phyloP scores from a whole-genome alignment of 306 rosid species.

The Medicago lupulina region DNA sequence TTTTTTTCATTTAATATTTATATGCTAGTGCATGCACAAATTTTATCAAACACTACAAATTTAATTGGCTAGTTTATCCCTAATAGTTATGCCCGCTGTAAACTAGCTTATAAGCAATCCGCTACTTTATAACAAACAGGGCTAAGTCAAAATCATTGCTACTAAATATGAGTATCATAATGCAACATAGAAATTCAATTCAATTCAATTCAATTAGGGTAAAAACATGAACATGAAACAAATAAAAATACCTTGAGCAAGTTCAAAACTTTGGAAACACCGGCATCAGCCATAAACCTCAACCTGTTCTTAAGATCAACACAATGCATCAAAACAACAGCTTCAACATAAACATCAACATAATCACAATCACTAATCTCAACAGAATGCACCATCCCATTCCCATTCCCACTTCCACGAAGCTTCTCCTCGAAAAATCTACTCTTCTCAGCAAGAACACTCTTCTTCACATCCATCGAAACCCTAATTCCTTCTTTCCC shows the following conservation, averaged over 20 bases:
- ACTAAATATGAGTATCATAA: constrained; percentile 2
- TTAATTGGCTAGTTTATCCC: too few species aligned
- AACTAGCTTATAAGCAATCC: too few species aligned
- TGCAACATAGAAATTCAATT: not conserved
- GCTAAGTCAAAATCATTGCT: not conserved
- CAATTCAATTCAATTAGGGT: not conserved
- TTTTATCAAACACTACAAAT: too few species aligned
- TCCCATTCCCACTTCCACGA: constrained; percentile 37
- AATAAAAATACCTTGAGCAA: constrained; percentile 68
- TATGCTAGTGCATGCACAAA: too few species aligned
- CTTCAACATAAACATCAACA: constrained; percentile 77
- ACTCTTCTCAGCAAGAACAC: constrained; percentile 69
- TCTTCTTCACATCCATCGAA: constrained; percentile 78
- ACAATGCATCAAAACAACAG: constrained; percentile 80
- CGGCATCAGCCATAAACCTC: constrained; percentile 60
- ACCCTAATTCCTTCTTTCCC: constrained; percentile 70
- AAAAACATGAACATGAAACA: not conserved
- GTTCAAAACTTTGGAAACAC: constrained; percentile 75
- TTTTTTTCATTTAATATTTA: too few species aligned
- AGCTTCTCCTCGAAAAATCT: constrained; percentile 83
- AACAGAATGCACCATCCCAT: constrained; percentile 62
- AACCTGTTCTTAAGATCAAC: constrained; percentile 71
- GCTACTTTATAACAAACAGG: too few species aligned
- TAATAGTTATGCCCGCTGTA: too few species aligned
- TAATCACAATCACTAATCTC: constrained; percentile 95